Conservation (phyloP, 1,284 basidiomycete species). For the Phylloboletellus chloephorus region DNA sequence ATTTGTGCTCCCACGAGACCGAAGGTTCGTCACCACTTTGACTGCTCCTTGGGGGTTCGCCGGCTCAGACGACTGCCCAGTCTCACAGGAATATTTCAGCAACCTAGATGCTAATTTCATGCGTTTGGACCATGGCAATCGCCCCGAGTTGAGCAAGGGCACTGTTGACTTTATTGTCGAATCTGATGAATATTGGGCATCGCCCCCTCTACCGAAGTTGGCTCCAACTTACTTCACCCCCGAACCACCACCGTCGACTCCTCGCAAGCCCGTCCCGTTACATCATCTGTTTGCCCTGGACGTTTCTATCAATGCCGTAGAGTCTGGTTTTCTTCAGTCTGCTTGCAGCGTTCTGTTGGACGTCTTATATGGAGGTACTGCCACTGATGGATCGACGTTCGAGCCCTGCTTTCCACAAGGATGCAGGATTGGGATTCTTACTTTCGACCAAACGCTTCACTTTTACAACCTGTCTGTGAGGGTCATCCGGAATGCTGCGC, state of each 20-base stretch:
- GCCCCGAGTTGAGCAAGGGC: constrained; percentile 87
- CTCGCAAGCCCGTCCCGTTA: constrained; percentile 63
- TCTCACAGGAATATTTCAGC: constrained; percentile 80
- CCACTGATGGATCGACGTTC: constrained; percentile 38
- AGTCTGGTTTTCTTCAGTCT: constrained; percentile 69
- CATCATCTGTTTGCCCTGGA: constrained; percentile 89
- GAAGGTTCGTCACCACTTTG: constrained; percentile 52
- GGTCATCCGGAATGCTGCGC: constrained; percentile 21
- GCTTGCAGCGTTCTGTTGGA: constrained; percentile 65
- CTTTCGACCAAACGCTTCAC: constrained; percentile 81
- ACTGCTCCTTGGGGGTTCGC: not conserved
- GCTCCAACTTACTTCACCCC: constrained; percentile 48
- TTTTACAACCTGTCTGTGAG: constrained; percentile 89
- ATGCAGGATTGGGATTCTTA: constrained; percentile 72
- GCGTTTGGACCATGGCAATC: constrained; percentile 77
- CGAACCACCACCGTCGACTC: constrained; percentile 42
- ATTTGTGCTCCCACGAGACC: constrained; percentile 81
- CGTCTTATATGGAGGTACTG: constrained; percentile 62
- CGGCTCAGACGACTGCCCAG: constrained; percentile 38
- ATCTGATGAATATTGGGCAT: constrained; percentile 83
- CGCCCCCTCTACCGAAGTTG: constrained; percentile 54
- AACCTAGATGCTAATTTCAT: constrained; percentile 78
- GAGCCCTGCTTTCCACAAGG: constrained; percentile 49
- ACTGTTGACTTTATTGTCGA: constrained; percentile 88
- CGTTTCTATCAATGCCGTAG: constrained; percentile 68